A percentile compares a stretch with the other conserved stretches of the same genome.
Conservation (phyloP, 1,284 basidiomycete genomes). For the Ceratobasidium sp. region DNA sequence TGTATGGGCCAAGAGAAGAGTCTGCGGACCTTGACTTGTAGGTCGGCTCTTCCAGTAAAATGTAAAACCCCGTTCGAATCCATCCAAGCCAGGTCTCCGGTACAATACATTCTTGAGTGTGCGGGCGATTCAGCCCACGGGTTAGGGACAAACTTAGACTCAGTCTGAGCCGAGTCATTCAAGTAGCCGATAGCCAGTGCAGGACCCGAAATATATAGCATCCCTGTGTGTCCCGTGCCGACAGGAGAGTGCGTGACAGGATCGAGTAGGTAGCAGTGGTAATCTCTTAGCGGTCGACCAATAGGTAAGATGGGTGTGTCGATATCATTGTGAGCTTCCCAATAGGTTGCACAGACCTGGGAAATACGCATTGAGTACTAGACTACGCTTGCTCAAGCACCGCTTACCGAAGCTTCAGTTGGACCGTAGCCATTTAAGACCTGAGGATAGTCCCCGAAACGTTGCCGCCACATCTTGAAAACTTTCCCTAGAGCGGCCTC, state of each 20-base stretch:
- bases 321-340: slow-evolving; percentile 10
- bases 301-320: not conserved
- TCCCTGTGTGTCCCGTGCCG: not conserved
- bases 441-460: not conserved
- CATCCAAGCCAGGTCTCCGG: slow-evolving; percentile 2
- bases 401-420: slow-evolving; percentile 16
- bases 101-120: slow-evolving; percentile 14
- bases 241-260: not conserved
- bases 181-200: slow-evolving; percentile 12
- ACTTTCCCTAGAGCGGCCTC: slow-evolving; percentile 13
- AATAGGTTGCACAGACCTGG: not conserved
- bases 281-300: slow-evolving; percentile 2
- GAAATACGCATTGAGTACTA: not conserved
- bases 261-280: slow-evolving; percentile 5
- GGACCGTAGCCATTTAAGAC: slow-evolving; percentile 20
- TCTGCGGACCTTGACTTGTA: slow-evolving; percentile 1
- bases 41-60: slow-evolving; percentile 10
- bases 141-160: slow-evolving; percentile 14
- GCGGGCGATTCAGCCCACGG: not conserved
- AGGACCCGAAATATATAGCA: not conserved
- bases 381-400: not conserved
- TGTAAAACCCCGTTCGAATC: not conserved
- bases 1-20: not conserved
- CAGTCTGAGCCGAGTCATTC: not conserved
- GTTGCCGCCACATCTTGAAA: not conserved